A percentile compares a stretch with the other conserved stretches of the same genome.
phyloP scores from a whole-genome alignment of 2,329 filamentous ascomycete genomes.

The Acrocalymma vagum region DNA sequence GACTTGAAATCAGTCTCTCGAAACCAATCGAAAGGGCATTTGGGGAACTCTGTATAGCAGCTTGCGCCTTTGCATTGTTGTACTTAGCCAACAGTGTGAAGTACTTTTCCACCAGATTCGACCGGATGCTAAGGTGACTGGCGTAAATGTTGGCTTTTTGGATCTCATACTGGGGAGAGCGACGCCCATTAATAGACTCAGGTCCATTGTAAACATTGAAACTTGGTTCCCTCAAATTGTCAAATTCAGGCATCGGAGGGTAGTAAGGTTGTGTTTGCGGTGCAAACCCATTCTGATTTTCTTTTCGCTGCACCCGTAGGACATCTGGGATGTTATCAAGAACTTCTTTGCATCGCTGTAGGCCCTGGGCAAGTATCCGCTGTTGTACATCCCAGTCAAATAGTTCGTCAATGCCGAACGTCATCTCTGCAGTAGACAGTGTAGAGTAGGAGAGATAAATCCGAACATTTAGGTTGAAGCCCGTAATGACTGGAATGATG shows the following conservation, averaged over 20 bases:
- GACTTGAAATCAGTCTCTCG: slow-evolving; percentile 33
- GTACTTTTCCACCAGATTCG: slow-evolving; percentile 87
- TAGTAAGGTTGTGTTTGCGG: slow-evolving; percentile 43
- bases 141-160: slow-evolving; percentile 91
- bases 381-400: slow-evolving; percentile 82
- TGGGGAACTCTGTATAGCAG: slow-evolving; percentile 46
- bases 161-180: slow-evolving; percentile 78
- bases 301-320: slow-evolving; percentile 65
- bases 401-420: slow-evolving; percentile 79
- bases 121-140: slow-evolving; percentile 81
- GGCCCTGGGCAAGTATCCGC: slow-evolving; percentile 73
- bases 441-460: slow-evolving; percentile 84
- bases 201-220: slow-evolving; percentile 29
- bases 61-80: slow-evolving; percentile 52
- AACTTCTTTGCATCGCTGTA: slow-evolving; percentile 74
- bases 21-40: slow-evolving; percentile 34
- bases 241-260: slow-evolving; percentile 46
- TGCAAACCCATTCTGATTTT: slow-evolving; percentile 38
- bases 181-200: slow-evolving; percentile 49
- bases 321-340: slow-evolving; percentile 74
- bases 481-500: slow-evolving; percentile 74
- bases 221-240: slow-evolving; percentile 34
- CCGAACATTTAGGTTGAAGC: slow-evolving; percentile 81
- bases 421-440: slow-evolving; percentile 80
- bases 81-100: slow-evolving; percentile 77